These are phyloP conservation scores for Monosporascus sp. DNA, from an alignment of 2,329 filamentous ascomycete genomes.

Conservation along the genomic window DNA sequence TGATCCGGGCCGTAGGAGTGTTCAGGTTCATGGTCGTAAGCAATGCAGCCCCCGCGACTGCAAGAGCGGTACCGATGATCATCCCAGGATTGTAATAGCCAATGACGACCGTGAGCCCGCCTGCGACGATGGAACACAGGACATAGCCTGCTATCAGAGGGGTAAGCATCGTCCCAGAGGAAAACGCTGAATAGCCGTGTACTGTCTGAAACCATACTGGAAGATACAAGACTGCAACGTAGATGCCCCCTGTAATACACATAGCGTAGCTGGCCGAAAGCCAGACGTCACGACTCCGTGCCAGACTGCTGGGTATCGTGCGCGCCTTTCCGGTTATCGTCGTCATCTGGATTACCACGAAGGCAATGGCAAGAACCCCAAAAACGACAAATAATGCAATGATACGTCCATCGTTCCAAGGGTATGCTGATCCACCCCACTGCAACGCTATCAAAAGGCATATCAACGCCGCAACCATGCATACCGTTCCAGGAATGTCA, in stretches of 20 bases:
- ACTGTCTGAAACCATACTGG: constrained; percentile 10
- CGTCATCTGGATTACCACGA: neutral
- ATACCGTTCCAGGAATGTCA: constrained; percentile 4
- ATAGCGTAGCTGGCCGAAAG: constrained; percentile 10
- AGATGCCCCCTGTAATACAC: constrained; percentile 9
- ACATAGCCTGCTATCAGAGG: constrained; percentile 8
- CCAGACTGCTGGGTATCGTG: constrained; percentile 4
- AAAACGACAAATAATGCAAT: constrained; percentile 1
- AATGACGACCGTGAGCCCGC: constrained; percentile 7
- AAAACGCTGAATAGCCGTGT: constrained; percentile 4
- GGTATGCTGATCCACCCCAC: constrained; percentile 2
- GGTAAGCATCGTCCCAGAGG: constrained; percentile 4
- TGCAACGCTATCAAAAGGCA: constrained; percentile 1
- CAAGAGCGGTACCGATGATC: constrained; percentile 7
- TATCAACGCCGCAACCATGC: constrained; percentile 4
- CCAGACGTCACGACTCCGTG: constrained; percentile 12
- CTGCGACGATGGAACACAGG: constrained; percentile 6
- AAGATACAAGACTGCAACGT: constrained; percentile 5
- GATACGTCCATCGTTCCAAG: constrained; percentile 1
- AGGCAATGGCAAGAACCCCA: neutral
- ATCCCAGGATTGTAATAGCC: constrained; percentile 11
- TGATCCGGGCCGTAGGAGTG: constrained; percentile 3
- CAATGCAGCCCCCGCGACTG: constrained; percentile 9
- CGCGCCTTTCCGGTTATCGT: neutral
- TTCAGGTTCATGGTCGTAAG: constrained; percentile 8